A percentile compares a stretch with the other conserved stretches of the same genome.
phyloP scores from a whole-genome alignment of 2,329 filamentous ascomycete genomes.

The Ciborinia camelliae region DNA sequence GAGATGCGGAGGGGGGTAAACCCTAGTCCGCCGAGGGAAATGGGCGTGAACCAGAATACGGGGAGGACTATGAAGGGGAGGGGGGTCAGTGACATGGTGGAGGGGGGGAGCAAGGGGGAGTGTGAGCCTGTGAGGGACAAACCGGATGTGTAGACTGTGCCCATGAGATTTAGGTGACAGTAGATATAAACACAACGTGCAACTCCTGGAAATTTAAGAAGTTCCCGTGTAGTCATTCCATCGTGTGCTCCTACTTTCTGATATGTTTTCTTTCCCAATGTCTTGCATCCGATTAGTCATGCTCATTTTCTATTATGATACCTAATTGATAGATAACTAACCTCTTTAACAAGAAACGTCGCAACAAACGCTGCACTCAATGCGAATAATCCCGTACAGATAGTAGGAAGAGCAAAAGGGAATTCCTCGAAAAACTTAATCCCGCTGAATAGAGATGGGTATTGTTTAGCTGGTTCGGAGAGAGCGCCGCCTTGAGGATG shows the following conservation, averaged over 20 bases:
- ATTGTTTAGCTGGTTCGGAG: constrained; percentile 63
- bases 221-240: constrained; percentile 47
- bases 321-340: constrained; percentile 16
- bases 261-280: constrained; percentile 39
- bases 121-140: too few relatives aligned
- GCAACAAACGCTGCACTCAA: constrained; percentile 50
- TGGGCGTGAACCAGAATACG: constrained; percentile 64
- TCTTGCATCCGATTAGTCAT: constrained; percentile 37
- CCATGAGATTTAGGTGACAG: constrained; percentile 64
- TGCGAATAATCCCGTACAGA: constrained; percentile 55
- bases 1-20: constrained; percentile 64
- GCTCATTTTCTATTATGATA: too few relatives aligned
- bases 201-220: constrained; percentile 63
- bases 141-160: constrained; percentile 65
- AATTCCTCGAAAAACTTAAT: constrained; percentile 58
- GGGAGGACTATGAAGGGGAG: constrained; percentile 48
- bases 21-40: constrained; percentile 61
- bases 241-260: constrained; percentile 29
- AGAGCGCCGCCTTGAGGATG: constrained; percentile 58
- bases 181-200: constrained; percentile 63
- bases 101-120: background rate
- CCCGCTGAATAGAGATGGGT: constrained; percentile 54
- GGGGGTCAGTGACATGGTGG: background rate
- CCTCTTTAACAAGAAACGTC: constrained; percentile 59
- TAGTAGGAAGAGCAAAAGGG: constrained; percentile 63